Percentiles rank a stretch among this genome's conserved stretches.
phyloP scores from a whole-genome alignment of 2,329 filamentous ascomycete genomes.

The Fusarium drepaniforme region DNA sequence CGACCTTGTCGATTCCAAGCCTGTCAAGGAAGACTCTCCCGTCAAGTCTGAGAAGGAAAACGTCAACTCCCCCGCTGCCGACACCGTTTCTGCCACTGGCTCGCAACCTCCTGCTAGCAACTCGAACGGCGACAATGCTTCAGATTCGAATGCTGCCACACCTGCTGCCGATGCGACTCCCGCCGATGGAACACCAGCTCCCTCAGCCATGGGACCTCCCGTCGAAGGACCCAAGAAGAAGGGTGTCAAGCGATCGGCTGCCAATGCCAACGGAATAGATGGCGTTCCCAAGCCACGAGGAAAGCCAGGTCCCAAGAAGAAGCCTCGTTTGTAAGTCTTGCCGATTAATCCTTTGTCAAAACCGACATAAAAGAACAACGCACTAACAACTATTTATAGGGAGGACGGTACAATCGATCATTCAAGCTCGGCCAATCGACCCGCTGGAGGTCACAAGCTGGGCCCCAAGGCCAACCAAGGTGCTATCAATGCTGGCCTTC shows the following conservation, averaged over 20 bases:
- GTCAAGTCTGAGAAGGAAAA: constrained; percentile 51
- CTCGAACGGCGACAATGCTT: constrained; percentile 67
- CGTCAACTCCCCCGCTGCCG: constrained; percentile 60
- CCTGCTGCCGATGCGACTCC: constrained; percentile 66
- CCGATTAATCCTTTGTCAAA: not conserved
- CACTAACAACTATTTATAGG: constrained; percentile 55
- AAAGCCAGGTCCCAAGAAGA: constrained; percentile 97
- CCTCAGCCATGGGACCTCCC: constrained; percentile 70
- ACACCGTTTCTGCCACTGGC: constrained; percentile 52
- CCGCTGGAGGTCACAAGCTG: constrained; percentile 79
- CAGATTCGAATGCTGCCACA: constrained; percentile 71
- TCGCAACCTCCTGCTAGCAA: constrained; percentile 48
- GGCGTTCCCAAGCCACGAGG: constrained; percentile 77
- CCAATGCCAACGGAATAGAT: constrained; percentile 74
- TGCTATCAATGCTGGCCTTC: constrained; percentile 95
- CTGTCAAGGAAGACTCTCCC: constrained; percentile 58
- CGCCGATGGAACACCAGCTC: constrained; percentile 63
- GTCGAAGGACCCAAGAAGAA: constrained; percentile 79
- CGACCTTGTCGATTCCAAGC: constrained; percentile 60
- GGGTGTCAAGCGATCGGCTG: constrained; percentile 76
- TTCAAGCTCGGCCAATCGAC: constrained; percentile 60
- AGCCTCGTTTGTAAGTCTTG: constrained; percentile 85
- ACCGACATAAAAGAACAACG: constrained; percentile 1
- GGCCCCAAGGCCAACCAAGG: constrained; percentile 97
- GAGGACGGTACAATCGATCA: constrained; percentile 74